Evolutionary conservation across 768 basidiomycete genomes (phyloP), one percentile per base, ranked within the genome.

Genomic region (Sistotremastrum niveocremeum): DNA sequence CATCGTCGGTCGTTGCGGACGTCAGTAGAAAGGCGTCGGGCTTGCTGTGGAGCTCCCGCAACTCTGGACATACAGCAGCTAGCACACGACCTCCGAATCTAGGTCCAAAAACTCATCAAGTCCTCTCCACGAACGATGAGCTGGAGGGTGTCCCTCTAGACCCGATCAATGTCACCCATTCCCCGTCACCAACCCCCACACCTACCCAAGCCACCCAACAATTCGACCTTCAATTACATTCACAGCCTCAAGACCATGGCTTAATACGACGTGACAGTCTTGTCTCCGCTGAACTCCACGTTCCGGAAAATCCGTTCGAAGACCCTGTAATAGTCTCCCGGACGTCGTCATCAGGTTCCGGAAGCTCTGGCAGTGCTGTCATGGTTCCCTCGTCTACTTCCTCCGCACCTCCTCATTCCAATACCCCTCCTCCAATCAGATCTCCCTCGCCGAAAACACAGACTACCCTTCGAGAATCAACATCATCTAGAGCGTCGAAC

Each of bases 61-160:
- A 64, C 65, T 46, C 63, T 33, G 63, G 45, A 57, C 62, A 35
- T 60, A 55, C 49, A 65, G 62, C 45, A 10, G 29, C 41, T 34
- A 53, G 63, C 57, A 28, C 56, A 53, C 30, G 51, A 49, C 6
- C 56, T 60, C 28, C 52, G 46, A 20, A 49, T 53, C 8, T 57
- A 64, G 46, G 54, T 73, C 39, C 65, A 68, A 43, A 59, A 60
- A 62, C 60, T 45, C 66, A 73, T 57, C 57, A 71, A 49, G 65
- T 71, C 39, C 62, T 77, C 37, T 62, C 69, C 55, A 70, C 76
- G 8, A 59, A 68, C 50, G 76, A 77, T 39, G 68, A 69, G 20
- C 64, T 74, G 46, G 76, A 81, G 54, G 60, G 54, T 30, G 63
- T 80, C 9, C 74, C 76, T 1, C 64, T 84, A 42, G 72, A 73